Base-by-base conservation (phyloP, 169 alveolate genomes). In the Plasmodium chabaudi region DNA sequence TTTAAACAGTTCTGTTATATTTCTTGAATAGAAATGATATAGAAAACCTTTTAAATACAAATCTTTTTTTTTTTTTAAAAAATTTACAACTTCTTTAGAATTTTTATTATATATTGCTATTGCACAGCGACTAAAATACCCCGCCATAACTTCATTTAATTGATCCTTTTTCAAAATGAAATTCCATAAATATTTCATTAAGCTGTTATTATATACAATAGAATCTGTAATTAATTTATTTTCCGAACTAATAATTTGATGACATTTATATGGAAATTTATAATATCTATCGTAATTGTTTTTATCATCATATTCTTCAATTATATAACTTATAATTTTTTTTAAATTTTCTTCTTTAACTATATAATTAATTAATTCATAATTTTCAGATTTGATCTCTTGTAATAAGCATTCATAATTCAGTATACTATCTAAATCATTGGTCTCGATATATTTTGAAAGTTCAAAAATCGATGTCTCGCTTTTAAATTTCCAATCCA, bases 121-220 rank as follows among this genome's bases (percentile, higher is more conserved):
- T 23, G 88, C 88, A 64, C 88, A 77, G 9, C 88, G 27, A 69
- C 88, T 77, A 77, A 77, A 77, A 42, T 77, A 77, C 3, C 88
- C 88, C 1, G 88, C 57, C 12, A 77, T 19, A 1, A 77, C 88
- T 64, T 77, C 88, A 57, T 77, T 77, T n/a, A 77, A 56, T 77
- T 77, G 88, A n/a, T 64, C 27, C 51, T 77, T 77, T 21, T 63
- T 77, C 15, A 77, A 34, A 9, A 77, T 56, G 17, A 77, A 77
- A 13, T 25, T 65, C 88, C 88, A 77, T 44, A 77, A 77, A 21
- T 63, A 56, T 68, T 63, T 77, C 88, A 77, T 77, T 17, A 77
- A 5, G 5, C 63, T 77, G 34, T 77, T 47, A 27, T 77, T 77
- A 56, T 77, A 77, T 39, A 77, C 88, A 0, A 77, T 67, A 42